Evolutionary conservation across 176 grass and related monocot species (phyloP), one percentile per base, ranked within the genome.

Genomic region (Avena insularis): DNA sequence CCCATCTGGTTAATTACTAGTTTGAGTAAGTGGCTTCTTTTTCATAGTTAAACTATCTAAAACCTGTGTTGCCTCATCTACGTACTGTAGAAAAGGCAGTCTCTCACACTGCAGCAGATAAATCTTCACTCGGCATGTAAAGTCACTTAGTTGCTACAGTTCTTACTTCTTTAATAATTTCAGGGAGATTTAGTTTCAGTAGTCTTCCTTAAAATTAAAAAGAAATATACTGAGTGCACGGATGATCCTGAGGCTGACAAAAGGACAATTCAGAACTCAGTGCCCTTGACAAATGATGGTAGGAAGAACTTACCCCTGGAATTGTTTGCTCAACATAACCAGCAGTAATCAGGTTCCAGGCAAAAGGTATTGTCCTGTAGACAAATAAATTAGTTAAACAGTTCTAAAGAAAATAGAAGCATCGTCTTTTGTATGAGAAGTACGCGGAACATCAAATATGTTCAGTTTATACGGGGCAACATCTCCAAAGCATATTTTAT

Each of bases 251-350:
- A 12, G 17, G n/a, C 11, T 77, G 12, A 72, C 23, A 57, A 76
- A 83, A n/a, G 19, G 38, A 79, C 65, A 51, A 63, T 73, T 38
- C 2, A 86, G 9, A 78, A 61, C 27, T 35, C 20, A 6, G 6
- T 69, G 38, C 20, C 12, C 25, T 48, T 17, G 25, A 40, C 63
- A 83, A 79, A 84, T 63, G 67, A 60, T 90, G 16, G 50, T 6
- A 46, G 33, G 45, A 63, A 91, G 17, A 84, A 56, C 27, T 80
- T 94, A 98, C 96, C 93, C 96, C 93, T 49, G 88, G 86, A 90
- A 95, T 88, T 33, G 96, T 92, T 91, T 96, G 88, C 89, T 98
- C 96, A 33, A 98, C 90, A 77, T 98, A 98, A 81, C 96, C 93
- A 75, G 93, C 90, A 82, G 96, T 98, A 35, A 98, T 90, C 76